Evolutionary conservation across 805 yeast genomes (phyloP).

Genomic region (Osmozyma mogii): DNA sequence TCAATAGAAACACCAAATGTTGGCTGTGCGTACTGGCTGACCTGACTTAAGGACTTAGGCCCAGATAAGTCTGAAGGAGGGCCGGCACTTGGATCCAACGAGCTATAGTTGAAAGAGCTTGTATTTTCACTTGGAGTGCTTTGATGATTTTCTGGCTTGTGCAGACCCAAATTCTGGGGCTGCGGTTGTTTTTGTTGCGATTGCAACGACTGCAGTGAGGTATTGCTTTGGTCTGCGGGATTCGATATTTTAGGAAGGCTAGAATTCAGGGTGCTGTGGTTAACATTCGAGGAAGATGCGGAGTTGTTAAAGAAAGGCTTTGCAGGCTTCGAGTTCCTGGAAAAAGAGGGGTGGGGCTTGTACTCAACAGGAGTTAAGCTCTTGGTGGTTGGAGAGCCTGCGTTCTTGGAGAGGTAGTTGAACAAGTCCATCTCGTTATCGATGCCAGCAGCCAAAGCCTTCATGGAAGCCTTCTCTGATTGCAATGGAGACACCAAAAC

Average conservation of each 20-base stretch:
- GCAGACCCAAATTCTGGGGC: too few species aligned
- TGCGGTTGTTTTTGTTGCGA: too few species aligned
- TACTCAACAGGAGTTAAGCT: constrained; percentile 62
- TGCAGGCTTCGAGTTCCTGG: constrained; percentile 19
- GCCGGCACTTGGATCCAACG: constrained; percentile 28
- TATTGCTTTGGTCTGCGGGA: too few species aligned
- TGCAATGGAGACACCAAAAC: constrained; percentile 71
- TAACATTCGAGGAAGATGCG: constrained; percentile 4
- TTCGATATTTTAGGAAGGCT: not conserved
- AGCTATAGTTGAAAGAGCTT: constrained; percentile 10
- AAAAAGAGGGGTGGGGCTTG: constrained; percentile 60
- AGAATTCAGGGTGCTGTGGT: not conserved
- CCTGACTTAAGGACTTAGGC: constrained; percentile 21
- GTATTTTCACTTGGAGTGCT: constrained; percentile 2
- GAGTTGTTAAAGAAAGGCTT: constrained; percentile 27
- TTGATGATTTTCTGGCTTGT: too few species aligned
- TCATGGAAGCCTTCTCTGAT: constrained; percentile 57
- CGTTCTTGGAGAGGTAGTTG: constrained; percentile 49
- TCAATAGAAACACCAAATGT: constrained; percentile 86
- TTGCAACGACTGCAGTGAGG: too few species aligned
- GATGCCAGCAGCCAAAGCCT: constrained; percentile 62
- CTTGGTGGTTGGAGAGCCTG: constrained; percentile 30
- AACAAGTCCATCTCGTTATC: constrained; percentile 81
- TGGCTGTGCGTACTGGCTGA: constrained; percentile 20
- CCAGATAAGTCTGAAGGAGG: constrained; percentile 27